phyloP scores from a whole-genome alignment of 2,329 filamentous ascomycete genomes.

The Hymenoscyphus linearis region DNA sequence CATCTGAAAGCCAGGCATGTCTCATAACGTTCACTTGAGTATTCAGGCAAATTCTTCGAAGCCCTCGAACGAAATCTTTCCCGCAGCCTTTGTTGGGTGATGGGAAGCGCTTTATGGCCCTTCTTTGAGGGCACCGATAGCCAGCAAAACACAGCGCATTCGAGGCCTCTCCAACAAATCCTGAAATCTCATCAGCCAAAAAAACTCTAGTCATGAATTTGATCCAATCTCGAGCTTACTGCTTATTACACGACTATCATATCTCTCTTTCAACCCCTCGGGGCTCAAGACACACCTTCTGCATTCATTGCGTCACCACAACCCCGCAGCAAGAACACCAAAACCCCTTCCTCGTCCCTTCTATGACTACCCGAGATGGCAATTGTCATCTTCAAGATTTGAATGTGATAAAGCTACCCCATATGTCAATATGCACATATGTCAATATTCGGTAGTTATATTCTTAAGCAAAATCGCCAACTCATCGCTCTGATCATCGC shows the following conservation, averaged over 20 bases:
- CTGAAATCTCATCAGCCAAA: neutral
- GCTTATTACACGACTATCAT: neutral
- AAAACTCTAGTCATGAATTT: neutral
- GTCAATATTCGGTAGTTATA: neutral
- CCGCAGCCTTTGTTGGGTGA: neutral
- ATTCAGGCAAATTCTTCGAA: neutral
- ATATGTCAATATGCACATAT: neutral
- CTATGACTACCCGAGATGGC: neutral
- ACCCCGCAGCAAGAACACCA: neutral
- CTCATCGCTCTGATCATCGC: neutral
- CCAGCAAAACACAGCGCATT: neutral
- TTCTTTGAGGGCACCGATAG: neutral
- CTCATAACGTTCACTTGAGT: neutral
- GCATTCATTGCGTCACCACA: neutral
- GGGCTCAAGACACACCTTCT: neutral
- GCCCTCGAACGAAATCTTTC: neutral
- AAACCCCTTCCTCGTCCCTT: neutral
- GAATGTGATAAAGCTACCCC: neutral
- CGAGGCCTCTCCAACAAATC: neutral
- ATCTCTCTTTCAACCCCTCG: neutral
- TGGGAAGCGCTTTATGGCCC: neutral
- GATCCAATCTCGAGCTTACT: neutral
- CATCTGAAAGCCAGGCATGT: neutral
- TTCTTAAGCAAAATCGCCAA: neutral
- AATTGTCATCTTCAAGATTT: neutral